phyloP scores from a whole-genome alignment of 352 stramenopile species.

The Phytophthora idaei region DNA sequence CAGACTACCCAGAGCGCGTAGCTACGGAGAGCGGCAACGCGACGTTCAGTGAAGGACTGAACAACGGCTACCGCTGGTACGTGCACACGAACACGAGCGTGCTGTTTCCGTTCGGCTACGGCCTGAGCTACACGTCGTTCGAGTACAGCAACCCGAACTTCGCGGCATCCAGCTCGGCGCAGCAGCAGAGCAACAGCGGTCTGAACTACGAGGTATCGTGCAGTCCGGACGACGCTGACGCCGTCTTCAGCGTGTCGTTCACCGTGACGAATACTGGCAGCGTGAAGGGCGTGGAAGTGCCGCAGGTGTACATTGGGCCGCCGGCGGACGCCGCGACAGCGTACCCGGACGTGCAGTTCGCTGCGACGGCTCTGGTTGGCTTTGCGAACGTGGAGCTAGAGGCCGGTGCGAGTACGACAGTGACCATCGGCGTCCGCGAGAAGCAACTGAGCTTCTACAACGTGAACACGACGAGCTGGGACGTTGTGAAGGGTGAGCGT shows the following conservation, averaged over 20 bases:
- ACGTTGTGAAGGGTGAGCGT: slow-evolving; percentile 26
- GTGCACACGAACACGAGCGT: slow-evolving; percentile 37
- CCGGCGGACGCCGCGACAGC: slow-evolving; percentile 25
- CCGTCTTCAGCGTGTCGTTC: slow-evolving; percentile 35
- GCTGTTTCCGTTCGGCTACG: slow-evolving; percentile 40
- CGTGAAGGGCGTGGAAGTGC: slow-evolving; percentile 39
- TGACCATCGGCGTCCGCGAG: slow-evolving; percentile 25
- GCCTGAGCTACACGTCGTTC: slow-evolving; percentile 41
- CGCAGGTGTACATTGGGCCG: slow-evolving; percentile 38
- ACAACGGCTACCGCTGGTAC: slow-evolving; percentile 45
- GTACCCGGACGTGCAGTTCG: slow-evolving; percentile 38
- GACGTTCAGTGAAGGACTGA: slow-evolving; percentile 40
- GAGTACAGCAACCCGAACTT: slow-evolving; percentile 42
- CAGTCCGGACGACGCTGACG: slow-evolving; percentile 24
- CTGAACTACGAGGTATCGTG: slow-evolving; percentile 39
- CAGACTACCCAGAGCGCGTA: slow-evolving; percentile 35
- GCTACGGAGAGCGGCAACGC: slow-evolving; percentile 31
- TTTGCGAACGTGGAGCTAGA: slow-evolving; percentile 43
- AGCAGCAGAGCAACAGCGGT: slow-evolving; percentile 17
- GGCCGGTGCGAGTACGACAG: slow-evolving; percentile 32
- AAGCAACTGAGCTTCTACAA: slow-evolving; percentile 42
- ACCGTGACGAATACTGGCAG: slow-evolving; percentile 33
- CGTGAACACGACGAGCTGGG: slow-evolving; percentile 31
- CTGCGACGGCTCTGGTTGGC: slow-evolving; percentile 32
- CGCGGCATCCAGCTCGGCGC: slow-evolving; percentile 11